These are phyloP conservation scores for Conticribra guillardii DNA, from an alignment of 108 stramenopile species.

Conservation along the genomic window DNA sequence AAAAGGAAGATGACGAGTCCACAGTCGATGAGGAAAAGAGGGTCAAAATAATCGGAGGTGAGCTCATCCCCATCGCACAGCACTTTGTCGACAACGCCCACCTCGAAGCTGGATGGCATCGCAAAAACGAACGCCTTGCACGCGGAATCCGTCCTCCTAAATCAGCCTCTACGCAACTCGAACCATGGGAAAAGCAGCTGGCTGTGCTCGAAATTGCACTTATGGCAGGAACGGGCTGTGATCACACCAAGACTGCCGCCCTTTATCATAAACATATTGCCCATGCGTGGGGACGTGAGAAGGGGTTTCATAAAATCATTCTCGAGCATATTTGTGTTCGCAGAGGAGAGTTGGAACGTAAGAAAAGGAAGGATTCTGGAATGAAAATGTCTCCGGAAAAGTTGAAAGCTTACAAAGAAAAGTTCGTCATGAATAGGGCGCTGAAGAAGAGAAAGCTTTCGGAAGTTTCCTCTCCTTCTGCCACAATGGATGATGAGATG, in stretches of 20 bases:
- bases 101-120: constrained; percentile 71
- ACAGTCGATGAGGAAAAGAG: background rate
- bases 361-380: constrained; percentile 67
- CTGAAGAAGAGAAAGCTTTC: constrained; percentile 5
- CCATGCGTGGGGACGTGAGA: constrained; percentile 78
- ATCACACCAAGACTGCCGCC: constrained; percentile 54
- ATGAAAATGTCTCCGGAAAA: constrained; percentile 12
- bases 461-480: too few relatives aligned
- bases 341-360: constrained; percentile 71
- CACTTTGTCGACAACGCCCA: constrained; percentile 24
- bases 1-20: constrained; percentile 3
- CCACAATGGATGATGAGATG: too few relatives aligned
- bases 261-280: constrained; percentile 49
- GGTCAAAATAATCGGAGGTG: too few relatives aligned
- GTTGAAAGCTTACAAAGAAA: background rate
- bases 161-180: constrained; percentile 52
- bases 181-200: constrained; percentile 79
- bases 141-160: constrained; percentile 58
- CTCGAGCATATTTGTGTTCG: constrained; percentile 59
- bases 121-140: constrained; percentile 70
- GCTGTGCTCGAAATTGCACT: constrained; percentile 31
- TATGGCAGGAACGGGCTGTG: constrained; percentile 51
- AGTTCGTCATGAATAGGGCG: constrained; percentile 2
- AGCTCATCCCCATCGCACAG: constrained; percentile 20
- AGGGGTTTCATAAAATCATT: constrained; percentile 58